Conservation (phyloP, 129 eudicot genomes). For the Centaurea solstitialis region DNA sequence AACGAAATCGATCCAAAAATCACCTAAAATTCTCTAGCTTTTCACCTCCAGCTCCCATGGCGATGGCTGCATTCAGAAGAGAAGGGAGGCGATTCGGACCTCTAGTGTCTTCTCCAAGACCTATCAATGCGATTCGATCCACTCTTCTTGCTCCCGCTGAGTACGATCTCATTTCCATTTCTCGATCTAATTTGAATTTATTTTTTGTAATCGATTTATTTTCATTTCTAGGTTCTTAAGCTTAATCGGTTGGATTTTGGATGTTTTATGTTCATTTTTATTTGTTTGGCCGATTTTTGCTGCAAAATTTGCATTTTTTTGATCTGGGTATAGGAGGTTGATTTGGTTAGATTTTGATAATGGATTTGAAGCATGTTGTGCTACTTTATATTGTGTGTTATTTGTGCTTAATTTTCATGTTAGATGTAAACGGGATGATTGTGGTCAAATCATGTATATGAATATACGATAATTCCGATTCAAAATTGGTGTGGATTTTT, state of each 20-base stretch:
- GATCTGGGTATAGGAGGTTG: background rate
- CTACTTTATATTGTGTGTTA: background rate
- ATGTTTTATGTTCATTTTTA: background rate
- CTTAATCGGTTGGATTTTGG: background rate
- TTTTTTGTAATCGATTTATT: background rate
- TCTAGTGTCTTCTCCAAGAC: slow-evolving; percentile 45
- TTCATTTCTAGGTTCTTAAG: background rate
- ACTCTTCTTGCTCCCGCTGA: slow-evolving; percentile 51
- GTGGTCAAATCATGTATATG: background rate
- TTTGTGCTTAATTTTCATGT: background rate
- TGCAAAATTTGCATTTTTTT: background rate
- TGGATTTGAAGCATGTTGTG: background rate
- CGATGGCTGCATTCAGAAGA: slow-evolving; percentile 75
- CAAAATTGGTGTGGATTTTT: background rate
- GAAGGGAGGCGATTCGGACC: slow-evolving; percentile 63
- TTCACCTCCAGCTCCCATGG: slow-evolving; percentile 45
- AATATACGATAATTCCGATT: background rate
- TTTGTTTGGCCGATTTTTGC: background rate
- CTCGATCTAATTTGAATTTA: background rate
- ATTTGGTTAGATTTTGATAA: background rate
- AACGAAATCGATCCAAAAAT: slow-evolving; percentile 1
- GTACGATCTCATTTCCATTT: slow-evolving; percentile 33
- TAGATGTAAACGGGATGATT: slow-evolving; percentile 3
- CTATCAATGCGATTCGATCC: slow-evolving; percentile 50
- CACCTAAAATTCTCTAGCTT: background rate